These are phyloP conservation scores for Penicillium salamii DNA, from an alignment of 495 filamentous ascomycete species.

Conservation along the genomic window DNA sequence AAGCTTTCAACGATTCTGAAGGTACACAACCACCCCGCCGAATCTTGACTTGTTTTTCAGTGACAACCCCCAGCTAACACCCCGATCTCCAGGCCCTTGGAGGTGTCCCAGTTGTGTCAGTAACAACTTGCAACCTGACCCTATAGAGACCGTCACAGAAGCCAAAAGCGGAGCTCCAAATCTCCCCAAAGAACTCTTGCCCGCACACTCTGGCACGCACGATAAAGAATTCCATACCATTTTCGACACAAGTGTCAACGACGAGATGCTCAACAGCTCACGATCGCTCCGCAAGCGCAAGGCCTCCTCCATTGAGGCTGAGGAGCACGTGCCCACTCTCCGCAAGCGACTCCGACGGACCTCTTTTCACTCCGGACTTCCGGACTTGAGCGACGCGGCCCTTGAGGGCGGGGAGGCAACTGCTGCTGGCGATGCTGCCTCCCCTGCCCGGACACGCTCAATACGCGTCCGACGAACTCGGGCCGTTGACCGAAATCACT, in stretches of 20 bases:
- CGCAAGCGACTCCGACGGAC: slow-evolving; percentile 45
- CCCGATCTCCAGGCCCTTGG: slow-evolving; percentile 57
- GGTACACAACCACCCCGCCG: slow-evolving; percentile 43
- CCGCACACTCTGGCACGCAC: slow-evolving; percentile 62
- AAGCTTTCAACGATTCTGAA: slow-evolving; percentile 65
- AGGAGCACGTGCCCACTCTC: slow-evolving; percentile 47
- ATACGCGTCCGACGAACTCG: slow-evolving; percentile 37
- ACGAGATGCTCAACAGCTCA: slow-evolving; percentile 82
- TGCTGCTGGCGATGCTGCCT: slow-evolving; percentile 17
- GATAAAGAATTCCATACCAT: slow-evolving; percentile 83
- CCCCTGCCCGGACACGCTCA: slow-evolving; percentile 30
- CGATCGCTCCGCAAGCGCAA: slow-evolving; percentile 87
- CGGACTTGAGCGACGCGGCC: slow-evolving; percentile 15
- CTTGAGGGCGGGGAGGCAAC: slow-evolving; percentile 19
- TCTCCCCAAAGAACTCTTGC: slow-evolving; percentile 71
- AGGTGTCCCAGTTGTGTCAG: slow-evolving; percentile 73
- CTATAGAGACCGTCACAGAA: slow-evolving; percentile 36
- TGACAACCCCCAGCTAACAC: slow-evolving; percentile 19
- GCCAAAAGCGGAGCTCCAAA: slow-evolving; percentile 47
- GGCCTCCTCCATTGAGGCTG: slow-evolving; percentile 53
- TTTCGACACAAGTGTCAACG: slow-evolving; percentile 71
- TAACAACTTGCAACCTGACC: slow-evolving; percentile 58
- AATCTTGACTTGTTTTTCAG: not conserved
- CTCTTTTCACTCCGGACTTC: slow-evolving; percentile 23
- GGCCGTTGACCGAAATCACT: slow-evolving; percentile 31